Evolutionary conservation across 2,329 filamentous ascomycete genomes (phyloP), one percentile per base, ranked within the genome.

Genomic region (Orbilia javanica): DNA sequence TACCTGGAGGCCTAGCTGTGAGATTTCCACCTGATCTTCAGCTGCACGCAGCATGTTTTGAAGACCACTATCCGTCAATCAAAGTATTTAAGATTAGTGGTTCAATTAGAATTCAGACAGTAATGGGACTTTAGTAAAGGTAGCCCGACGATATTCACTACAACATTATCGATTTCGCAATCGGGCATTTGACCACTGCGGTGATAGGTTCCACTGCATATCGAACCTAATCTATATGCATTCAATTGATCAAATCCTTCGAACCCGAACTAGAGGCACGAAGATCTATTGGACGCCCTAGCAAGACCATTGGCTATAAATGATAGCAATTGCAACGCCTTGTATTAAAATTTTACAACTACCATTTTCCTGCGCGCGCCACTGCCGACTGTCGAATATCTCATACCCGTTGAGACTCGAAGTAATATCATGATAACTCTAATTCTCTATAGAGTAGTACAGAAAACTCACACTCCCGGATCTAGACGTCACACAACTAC

Each of bases 401-500:
- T 31, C 7, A 29, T 66, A n/a, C 11, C 42, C 31, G 7, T 15
- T 22, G 25, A 10, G 25, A 3, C 11, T 27, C 46, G 6, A 31
- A 22, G 20, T 6, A 29, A 22, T 18, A 53, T 29, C 15, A 57
- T 39, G 18, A 20, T 29, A 20, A n/a, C 10, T 20, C 46, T 7
- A 7, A 31, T 31, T 31, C 15, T n/a, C n/a, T n/a, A n/a, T 18
- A 57, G 15, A 60, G 55, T 60, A 8, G 55, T 60, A 60, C 55
- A 60, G 31, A 60, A 60, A 25, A 42, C 55, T 42, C 34, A 42
- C 15, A 34, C 4, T 42, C 31, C 55, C 34, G 36, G 27, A 0
- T 13, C 42, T 2, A 18, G 42, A 39, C 55, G 27, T 60, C 27
- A 60, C 55, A 60, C 55, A 60, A 60, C 18, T 34, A 60, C 55